Evolutionary conservation across 1,139 yeast species (phyloP).

Genomic region (Casaregolazyma suthepensis): DNA sequence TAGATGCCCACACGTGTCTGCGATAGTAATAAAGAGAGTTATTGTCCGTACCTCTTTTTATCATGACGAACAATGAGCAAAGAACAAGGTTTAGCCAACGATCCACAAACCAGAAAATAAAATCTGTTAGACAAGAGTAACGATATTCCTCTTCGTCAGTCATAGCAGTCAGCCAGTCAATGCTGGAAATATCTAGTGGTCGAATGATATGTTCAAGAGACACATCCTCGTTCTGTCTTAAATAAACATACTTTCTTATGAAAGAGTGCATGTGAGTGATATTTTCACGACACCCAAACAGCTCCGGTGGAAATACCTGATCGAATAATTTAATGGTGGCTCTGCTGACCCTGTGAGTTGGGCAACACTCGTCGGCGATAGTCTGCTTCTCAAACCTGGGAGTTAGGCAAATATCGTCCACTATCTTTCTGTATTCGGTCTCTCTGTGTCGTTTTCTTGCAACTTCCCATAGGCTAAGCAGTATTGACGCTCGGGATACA

Average conservation of each 20-base stretch:
- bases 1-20: conserved; percentile 51
- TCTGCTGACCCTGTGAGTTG: conserved; percentile 11
- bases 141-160: conserved; percentile 15
- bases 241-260: conserved; percentile 38
- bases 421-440: neutral
- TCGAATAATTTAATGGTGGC: conserved; percentile 18
- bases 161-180: conserved; percentile 1
- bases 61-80: conserved; percentile 58
- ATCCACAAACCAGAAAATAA: conserved; percentile 56
- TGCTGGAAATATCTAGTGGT: neutral
- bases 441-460: neutral
- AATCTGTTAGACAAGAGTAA: conserved; percentile 33
- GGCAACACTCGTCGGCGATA: neutral
- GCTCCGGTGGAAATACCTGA: conserved; percentile 43
- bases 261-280: conserved; percentile 37
- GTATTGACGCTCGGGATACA: neutral
- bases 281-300: conserved; percentile 54
- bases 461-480: neutral
- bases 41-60: conserved; percentile 42
- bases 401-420: neutral
- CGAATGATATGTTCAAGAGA: conserved; percentile 21
- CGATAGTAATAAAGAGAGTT: conserved; percentile 45
- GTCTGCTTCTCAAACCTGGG: neutral
- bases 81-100: conserved; percentile 45
- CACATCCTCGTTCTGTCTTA: conserved; percentile 31